Percentiles rank a stretch among this genome's conserved stretches.
Evolutionary conservation across 768 basidiomycete species (phyloP).

Genomic region (Atractiella rhizophila): DNA sequence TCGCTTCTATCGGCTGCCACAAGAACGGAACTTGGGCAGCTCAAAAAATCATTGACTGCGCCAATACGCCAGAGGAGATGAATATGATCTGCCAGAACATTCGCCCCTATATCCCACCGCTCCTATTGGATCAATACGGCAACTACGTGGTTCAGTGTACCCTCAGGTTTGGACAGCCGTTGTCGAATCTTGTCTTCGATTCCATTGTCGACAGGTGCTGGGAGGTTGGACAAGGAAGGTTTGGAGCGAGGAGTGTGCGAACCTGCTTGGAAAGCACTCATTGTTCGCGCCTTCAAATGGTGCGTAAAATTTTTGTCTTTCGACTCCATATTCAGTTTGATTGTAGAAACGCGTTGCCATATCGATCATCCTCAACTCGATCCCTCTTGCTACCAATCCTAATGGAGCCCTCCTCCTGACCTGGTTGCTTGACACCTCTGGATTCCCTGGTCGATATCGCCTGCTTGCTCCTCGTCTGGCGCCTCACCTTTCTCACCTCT

Average conservation of each 20-base stretch:
- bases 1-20: constrained; percentile 82
- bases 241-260: constrained; percentile 91
- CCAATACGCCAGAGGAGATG: constrained; percentile 63
- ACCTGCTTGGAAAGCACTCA: constrained; percentile 81
- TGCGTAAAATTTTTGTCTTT: constrained; percentile 14
- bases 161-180: constrained; percentile 71
- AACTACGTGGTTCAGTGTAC: constrained; percentile 29
- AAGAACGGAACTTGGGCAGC: constrained; percentile 99
- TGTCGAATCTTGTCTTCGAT: constrained; percentile 88
- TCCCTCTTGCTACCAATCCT: constrained; percentile 87
- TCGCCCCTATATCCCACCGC: constrained; percentile 69
- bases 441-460: constrained; percentile 83
- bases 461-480: constrained; percentile 86
- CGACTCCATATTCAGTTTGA: not conserved
- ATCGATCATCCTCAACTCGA: constrained; percentile 83
- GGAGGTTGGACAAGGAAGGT: constrained; percentile 93
- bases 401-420: constrained; percentile 87
- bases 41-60: constrained; percentile 95
- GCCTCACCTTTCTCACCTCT: constrained; percentile 82
- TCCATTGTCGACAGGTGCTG: constrained; percentile 94
- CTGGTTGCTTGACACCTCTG: constrained; percentile 86
- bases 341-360: constrained; percentile 62
- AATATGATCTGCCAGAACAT: constrained; percentile 60
- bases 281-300: constrained; percentile 62
- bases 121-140: constrained; percentile 47